Percentiles rank a stretch among this genome's conserved stretches.
phyloP scores from a whole-genome alignment of 2,329 filamentous ascomycete species.

The Diaporthe citrichinensis region DNA sequence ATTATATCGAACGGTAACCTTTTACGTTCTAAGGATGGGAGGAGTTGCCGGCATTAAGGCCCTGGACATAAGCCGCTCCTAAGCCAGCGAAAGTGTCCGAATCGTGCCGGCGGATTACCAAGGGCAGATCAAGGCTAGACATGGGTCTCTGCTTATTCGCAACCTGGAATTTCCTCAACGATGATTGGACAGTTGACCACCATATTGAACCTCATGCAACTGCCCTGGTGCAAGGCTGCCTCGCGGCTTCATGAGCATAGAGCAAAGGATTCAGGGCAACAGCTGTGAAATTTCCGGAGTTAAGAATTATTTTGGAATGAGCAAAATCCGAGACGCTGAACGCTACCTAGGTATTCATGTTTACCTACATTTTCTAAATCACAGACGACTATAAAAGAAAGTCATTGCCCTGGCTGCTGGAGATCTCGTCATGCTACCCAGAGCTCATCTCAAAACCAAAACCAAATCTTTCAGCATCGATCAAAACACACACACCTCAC shows the following conservation, averaged over 20 bases:
- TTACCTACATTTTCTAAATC: background rate
- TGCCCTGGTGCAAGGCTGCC: background rate
- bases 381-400: background rate
- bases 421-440: background rate
- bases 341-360: background rate
- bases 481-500: background rate
- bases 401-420: background rate
- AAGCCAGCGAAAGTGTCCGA: slow-evolving; percentile 24
- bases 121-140: slow-evolving; percentile 6
- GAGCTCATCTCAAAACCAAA: background rate
- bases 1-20: too few relatives aligned
- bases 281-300: background rate
- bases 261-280: background rate
- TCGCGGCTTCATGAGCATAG: background rate
- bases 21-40: background rate
- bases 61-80: slow-evolving; percentile 1
- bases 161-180: background rate
- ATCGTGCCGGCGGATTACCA: slow-evolving; percentile 19
- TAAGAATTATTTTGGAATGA: background rate
- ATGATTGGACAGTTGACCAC: background rate
- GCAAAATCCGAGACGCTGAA: background rate
- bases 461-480: background rate
- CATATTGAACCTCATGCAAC: background rate
- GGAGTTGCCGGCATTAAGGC: background rate
- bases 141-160: background rate